phyloP scores from a whole-genome alignment of 169 alveolate genomes.

The Eimeria falciformis region DNA sequence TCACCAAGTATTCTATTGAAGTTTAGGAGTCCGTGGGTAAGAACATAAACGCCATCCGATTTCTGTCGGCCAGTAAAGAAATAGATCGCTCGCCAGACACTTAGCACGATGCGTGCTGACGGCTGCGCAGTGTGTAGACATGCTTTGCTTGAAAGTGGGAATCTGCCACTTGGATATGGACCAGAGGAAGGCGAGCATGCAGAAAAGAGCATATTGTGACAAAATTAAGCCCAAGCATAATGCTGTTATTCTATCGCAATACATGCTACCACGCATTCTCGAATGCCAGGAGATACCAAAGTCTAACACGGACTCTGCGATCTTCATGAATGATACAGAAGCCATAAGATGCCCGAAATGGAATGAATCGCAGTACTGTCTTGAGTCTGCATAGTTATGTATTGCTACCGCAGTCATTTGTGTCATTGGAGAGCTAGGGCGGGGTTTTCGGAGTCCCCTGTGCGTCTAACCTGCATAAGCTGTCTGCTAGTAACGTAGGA shows the following conservation, averaged over 20 bases:
- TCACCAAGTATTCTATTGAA: slow-evolving; percentile 98
- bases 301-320: slow-evolving; percentile 95
- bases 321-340: slow-evolving; percentile 98
- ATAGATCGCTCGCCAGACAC: slow-evolving; percentile 95
- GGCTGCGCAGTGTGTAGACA: slow-evolving; percentile 99
- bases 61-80: slow-evolving; percentile 99
- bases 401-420: no score
- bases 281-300: slow-evolving; percentile 99
- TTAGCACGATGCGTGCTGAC: no score
- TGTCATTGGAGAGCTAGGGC: no score
- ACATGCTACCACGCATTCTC: slow-evolving; percentile 93
- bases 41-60: slow-evolving; percentile 96
- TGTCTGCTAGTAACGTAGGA: no score
- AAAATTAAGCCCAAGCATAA: slow-evolving; percentile 82
- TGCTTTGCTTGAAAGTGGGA: slow-evolving; percentile 97
- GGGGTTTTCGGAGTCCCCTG: no score
- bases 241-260: slow-evolving; percentile 93
- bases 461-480: no score
- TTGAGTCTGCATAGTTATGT: no score
- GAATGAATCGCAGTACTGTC: no score
- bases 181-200: slow-evolving; percentile 99
- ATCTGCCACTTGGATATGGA: slow-evolving; percentile 99
- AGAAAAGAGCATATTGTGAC: slow-evolving; percentile 95
- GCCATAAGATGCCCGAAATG: no score
- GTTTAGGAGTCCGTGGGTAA: slow-evolving; percentile 99